Evolutionary conservation across 179 eudicot genomes (phyloP), one percentile per base, ranked within the genome.

Genomic region (Silene vulgaris): DNA sequence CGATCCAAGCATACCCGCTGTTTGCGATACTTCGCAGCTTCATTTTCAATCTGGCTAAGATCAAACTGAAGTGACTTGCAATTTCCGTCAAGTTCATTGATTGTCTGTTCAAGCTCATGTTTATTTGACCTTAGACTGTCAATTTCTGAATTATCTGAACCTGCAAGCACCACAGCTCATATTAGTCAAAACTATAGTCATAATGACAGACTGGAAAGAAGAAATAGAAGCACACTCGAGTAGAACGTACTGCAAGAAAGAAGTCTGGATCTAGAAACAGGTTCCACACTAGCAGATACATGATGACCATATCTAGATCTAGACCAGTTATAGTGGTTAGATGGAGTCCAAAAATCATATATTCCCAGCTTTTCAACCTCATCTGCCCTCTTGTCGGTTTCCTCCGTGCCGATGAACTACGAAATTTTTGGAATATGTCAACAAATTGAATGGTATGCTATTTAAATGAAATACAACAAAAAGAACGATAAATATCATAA

Each of bases 281-380:
- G 71, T 45, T 85, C 88, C 37, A 93, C 96, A 80, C 82, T 79
- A 29, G 90, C 97, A 75, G 99, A 95, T 60, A 95, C 86, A 80
- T 93, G 90, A 80, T 85, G 84, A 59, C 97, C 93, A 87, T 95
- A 93, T 85, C 99, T 85, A 57, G 99, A 95, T 80, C 73, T 80
- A 52, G 87, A 83, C 99, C 97, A 95, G 40, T 84, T 80, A 71
- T 90, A 95, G 79, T 95, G 99, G 79, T 86, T 93, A 29, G 88
- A 88, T 11, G 99, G 99, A 75, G 99, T 95, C 97, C 99, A 95
- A 73, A 90, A 79, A 79, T 95, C 96, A 76, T 64, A 74, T 72
- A 95, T 85, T 75, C 91, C 90, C 83, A 88, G 75, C 74, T 78
- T 81, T 69, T 73, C 81, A 64, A 87, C 89, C 84, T 86, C 87